Evolutionary conservation across 108 stramenopile genomes (phyloP), one percentile per base, ranked within the genome.

Genomic region (Fragilariopsis cylindrus): DNA sequence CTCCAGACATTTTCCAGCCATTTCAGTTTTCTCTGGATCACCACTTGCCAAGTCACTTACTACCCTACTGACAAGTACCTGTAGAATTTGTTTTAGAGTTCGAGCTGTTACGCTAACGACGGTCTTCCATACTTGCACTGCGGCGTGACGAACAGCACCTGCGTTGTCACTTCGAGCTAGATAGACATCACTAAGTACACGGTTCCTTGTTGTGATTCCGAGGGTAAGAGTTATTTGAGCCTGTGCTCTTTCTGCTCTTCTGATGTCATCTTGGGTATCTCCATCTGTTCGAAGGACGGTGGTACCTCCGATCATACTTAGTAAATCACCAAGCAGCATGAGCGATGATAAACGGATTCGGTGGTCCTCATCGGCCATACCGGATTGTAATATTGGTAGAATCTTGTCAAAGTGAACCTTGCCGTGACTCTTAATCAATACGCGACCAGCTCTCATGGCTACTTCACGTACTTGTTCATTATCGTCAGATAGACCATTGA

Each of bases 121-220:
- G 41, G 96, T 95, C 88, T 99, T 99, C 98, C 98, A 99, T 40
- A 97, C 98, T 78, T 96, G 92, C 39, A 99, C 77, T 42, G 99
- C 97, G 41, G 77, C 79, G 71, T 98, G 97, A 5, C 99, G 92
- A 54, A 99, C 99, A 44, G 94, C 86, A 5, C 90, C 75, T 48
- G 87, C 81, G 19, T 87, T 90, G 74, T 99, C 99, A 65, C 90
- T 94, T 68, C 98, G 76, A 30, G 96, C 84, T 21, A 99, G 86
- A 75, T 99, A 99, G 16, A 99, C 73, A 42, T 92, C 88, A 57
- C 96, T 92, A 63, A 97, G 90, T 15, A 97, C 89, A 41, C 89
- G 81, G 73, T 90, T 89, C 39, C 96, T 81, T 30, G 90, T 90
- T 57, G 88, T 85, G 69, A 74, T 82, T 43, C 94, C 97, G 53